Evolutionary conservation across 345 rosid genomes (phyloP).

Genomic region (Eucalyptus sp.): DNA sequence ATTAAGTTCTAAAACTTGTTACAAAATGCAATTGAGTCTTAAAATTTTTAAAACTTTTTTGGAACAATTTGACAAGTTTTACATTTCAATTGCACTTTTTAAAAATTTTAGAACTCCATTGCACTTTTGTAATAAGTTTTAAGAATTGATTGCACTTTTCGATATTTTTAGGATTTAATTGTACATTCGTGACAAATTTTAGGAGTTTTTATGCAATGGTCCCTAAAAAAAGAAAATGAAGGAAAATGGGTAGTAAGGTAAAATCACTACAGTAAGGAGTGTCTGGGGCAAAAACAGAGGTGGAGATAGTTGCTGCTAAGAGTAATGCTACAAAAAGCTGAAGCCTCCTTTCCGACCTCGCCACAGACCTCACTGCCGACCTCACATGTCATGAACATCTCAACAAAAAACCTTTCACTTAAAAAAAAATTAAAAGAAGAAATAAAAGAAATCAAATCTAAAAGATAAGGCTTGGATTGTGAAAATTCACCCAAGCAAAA

Average conservation of each 20-base stretch:
- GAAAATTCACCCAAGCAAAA: background rate
- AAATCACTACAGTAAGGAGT: background rate
- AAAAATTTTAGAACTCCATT: too few species aligned
- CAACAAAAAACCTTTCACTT: background rate
- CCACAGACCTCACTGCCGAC: background rate
- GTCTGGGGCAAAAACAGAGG: background rate
- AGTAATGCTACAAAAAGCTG: background rate
- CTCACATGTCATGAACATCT: background rate
- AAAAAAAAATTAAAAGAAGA: too few species aligned
- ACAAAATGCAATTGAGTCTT: too few species aligned
- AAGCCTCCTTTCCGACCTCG: background rate
- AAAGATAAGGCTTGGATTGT: background rate
- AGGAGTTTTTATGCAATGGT: too few species aligned
- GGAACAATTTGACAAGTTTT: background rate
- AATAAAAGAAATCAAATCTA: background rate
- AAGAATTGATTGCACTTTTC: fast-evolving
- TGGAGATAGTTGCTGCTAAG: background rate
- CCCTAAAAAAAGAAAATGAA: too few species aligned
- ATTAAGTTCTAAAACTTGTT: too few species aligned
- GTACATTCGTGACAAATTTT: too few species aligned
- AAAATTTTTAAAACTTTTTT: too few species aligned
- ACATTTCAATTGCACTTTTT: too few species aligned
- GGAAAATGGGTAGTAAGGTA: background rate
- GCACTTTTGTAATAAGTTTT: too few species aligned
- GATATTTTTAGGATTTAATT: too few species aligned